phyloP scores from a whole-genome alignment of 139 green algal species.

The Chloropicon primus region DNA sequence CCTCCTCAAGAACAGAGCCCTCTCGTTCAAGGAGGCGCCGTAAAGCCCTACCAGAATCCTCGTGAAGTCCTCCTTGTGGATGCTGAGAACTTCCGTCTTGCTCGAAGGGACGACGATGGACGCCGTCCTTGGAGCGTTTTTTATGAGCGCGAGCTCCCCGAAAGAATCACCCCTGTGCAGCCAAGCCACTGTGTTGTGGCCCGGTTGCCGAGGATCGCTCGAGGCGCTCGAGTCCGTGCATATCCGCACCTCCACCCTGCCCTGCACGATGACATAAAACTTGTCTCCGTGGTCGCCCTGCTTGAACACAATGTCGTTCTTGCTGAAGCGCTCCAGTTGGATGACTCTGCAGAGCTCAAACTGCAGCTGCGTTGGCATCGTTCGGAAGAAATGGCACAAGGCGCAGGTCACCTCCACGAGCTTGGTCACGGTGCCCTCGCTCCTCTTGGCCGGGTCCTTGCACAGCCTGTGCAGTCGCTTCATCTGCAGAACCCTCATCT shows the following conservation, averaged over 20 bases:
- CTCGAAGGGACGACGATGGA: not conserved
- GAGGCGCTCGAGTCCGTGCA: not conserved
- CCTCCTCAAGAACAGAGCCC: not conserved
- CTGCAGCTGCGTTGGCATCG: not conserved
- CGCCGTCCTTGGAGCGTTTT: not conserved
- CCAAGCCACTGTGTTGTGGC: not conserved
- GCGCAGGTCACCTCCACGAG: not conserved
- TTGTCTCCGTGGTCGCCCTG: not conserved
- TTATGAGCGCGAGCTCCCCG: not conserved
- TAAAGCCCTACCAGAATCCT: not conserved
- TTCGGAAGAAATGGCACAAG: not conserved
- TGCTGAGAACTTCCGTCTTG: not conserved
- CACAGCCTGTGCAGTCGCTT: not conserved
- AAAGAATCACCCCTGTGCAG: not conserved
- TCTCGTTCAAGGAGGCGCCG: not conserved
- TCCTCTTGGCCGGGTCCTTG: not conserved
- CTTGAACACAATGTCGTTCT: not conserved
- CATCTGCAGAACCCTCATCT: not conserved
- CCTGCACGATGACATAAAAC: not conserved
- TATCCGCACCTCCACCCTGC: not conserved
- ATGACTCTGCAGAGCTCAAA: not conserved
- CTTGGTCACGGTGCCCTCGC: not conserved
- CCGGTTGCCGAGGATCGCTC: not conserved
- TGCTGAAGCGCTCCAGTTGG: not conserved
- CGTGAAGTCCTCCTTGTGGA: not conserved